A percentile compares a stretch with the other conserved stretches of the same genome.
Evolutionary conservation across 1,284 basidiomycete genomes (phyloP).

Genomic region (Volvariella surrecta): DNA sequence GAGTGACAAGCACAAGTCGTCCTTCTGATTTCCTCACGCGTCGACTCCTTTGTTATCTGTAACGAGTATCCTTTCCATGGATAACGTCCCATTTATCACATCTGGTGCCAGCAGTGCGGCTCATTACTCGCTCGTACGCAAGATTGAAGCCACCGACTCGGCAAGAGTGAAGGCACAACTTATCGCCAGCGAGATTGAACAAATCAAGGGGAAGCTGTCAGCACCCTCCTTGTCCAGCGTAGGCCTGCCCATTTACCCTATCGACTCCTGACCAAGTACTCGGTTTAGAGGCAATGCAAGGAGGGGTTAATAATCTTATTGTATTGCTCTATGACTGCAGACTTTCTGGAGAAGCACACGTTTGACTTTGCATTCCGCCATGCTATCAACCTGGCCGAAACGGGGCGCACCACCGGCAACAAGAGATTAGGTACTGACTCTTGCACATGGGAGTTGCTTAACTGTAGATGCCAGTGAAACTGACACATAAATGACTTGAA

Average conservation of each 20-base stretch:
- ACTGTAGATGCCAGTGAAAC: background rate
- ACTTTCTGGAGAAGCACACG: slow-evolving; percentile 27
- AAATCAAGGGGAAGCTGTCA: slow-evolving; percentile 41
- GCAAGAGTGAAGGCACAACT: slow-evolving; percentile 48
- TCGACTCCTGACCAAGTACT: slow-evolving; percentile 11
- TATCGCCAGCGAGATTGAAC: slow-evolving; percentile 46
- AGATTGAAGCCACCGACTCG: slow-evolving; percentile 51
- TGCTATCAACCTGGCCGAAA: slow-evolving; percentile 64
- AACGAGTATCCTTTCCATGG: slow-evolving; percentile 32
- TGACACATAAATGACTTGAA: slow-evolving; percentile 17
- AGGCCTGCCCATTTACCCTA: slow-evolving; percentile 17
- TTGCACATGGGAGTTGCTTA: slow-evolving; percentile 2
- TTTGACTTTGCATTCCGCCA: slow-evolving; percentile 63
- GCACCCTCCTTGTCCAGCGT: slow-evolving; percentile 41
- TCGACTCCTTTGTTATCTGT: background rate
- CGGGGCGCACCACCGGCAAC: slow-evolving; percentile 48
- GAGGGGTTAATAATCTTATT: slow-evolving; percentile 57
- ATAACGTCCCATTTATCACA: slow-evolving; percentile 56
- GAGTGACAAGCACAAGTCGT: background rate
- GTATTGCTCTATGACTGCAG: slow-evolving; percentile 48
- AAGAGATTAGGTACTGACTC: slow-evolving; percentile 54
- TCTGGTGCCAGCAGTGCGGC: slow-evolving; percentile 67
- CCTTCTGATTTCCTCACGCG: background rate
- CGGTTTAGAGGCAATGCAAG: slow-evolving; percentile 43
- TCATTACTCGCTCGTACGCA: slow-evolving; percentile 65